Percentiles rank a stretch among this genome's conserved stretches.
These are phyloP conservation scores for Chaetomiaceae sp. DNA, from an alignment of 2,329 filamentous ascomycete species.

Conservation along the genomic window DNA sequence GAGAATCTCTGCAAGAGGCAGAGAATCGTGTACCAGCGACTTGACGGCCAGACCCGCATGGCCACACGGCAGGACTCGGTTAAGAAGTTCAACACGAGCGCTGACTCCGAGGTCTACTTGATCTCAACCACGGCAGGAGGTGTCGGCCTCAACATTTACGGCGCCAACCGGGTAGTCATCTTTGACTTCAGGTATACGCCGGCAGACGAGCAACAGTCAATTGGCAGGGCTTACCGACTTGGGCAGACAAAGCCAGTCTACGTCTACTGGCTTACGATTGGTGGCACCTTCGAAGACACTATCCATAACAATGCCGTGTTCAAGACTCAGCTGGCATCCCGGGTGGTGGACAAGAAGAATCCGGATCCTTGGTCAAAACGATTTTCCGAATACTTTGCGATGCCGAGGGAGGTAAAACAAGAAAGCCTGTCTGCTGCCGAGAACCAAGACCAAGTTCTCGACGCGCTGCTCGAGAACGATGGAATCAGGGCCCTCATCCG, in stretches of 20 bases:
- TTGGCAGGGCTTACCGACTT: slow-evolving; percentile 80
- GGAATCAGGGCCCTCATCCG: slow-evolving; percentile 40
- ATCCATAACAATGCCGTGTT: slow-evolving; percentile 72
- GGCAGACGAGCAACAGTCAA: slow-evolving; percentile 75
- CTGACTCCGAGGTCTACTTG: slow-evolving; percentile 57
- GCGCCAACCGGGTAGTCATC: slow-evolving; percentile 80
- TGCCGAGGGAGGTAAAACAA: slow-evolving; percentile 45
- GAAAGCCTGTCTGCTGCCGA: slow-evolving; percentile 35
- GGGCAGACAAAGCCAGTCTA: slow-evolving; percentile 76
- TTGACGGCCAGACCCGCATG: slow-evolving; percentile 63
- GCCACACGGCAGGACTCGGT: slow-evolving; percentile 55
- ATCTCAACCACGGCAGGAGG: slow-evolving; percentile 83
- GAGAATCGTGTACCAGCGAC: slow-evolving; percentile 46
- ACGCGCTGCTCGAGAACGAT: slow-evolving; percentile 39
- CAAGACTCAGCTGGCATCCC: slow-evolving; percentile 73
- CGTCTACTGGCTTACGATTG: slow-evolving; percentile 76
- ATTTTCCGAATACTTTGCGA: slow-evolving; percentile 53
- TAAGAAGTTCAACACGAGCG: slow-evolving; percentile 62
- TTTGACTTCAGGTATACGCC: slow-evolving; percentile 83
- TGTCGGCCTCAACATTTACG: slow-evolving; percentile 75
- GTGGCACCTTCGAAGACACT: slow-evolving; percentile 73
- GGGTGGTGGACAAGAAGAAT: slow-evolving; percentile 81
- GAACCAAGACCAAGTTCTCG: slow-evolving; percentile 61
- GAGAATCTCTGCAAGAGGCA: slow-evolving; percentile 49
- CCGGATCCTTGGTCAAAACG: slow-evolving; percentile 61